These are phyloP conservation scores for Hymenoscyphus fructigenus DNA, from an alignment of 2,329 filamentous ascomycete species.

Conservation along the genomic window DNA sequence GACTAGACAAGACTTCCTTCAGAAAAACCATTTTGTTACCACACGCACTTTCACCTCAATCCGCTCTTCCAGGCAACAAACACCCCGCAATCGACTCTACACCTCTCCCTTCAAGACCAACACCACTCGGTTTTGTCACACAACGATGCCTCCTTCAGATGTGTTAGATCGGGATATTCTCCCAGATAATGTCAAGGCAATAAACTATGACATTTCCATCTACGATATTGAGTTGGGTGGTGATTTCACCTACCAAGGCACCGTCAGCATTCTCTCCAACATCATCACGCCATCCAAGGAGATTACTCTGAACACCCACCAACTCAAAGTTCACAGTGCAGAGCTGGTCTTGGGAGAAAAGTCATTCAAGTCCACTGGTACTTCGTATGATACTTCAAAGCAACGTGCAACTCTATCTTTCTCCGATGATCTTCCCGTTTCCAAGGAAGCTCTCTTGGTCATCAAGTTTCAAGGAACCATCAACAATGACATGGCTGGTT, in stretches of 20 bases:
- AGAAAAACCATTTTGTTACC: neutral
- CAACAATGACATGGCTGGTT: constrained; percentile 90
- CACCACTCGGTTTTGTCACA: constrained; percentile 2
- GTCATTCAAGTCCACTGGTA: constrained; percentile 59
- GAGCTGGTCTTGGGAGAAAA: constrained; percentile 58
- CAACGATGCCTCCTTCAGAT: constrained; percentile 32
- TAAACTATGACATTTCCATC: constrained; percentile 82
- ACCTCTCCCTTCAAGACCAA: neutral
- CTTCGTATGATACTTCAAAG: constrained; percentile 78
- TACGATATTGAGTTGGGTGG: constrained; percentile 71
- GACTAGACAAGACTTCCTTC: neutral
- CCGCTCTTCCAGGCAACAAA: neutral
- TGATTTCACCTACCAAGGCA: constrained; percentile 77
- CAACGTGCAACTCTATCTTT: constrained; percentile 83
- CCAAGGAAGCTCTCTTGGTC: constrained; percentile 63
- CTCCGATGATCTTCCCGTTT: constrained; percentile 64
- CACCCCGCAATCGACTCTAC: neutral
- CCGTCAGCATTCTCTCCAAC: constrained; percentile 75
- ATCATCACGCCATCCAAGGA: constrained; percentile 71
- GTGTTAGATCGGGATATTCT: constrained; percentile 64
- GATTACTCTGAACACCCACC: constrained; percentile 80
- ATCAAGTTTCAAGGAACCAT: constrained; percentile 79
- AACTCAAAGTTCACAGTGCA: constrained; percentile 72
- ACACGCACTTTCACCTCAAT: neutral
- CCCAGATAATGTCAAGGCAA: constrained; percentile 69